Evolutionary conservation across 2,329 filamentous ascomycete genomes (phyloP).

Genomic region (Xylariales sp.): DNA sequence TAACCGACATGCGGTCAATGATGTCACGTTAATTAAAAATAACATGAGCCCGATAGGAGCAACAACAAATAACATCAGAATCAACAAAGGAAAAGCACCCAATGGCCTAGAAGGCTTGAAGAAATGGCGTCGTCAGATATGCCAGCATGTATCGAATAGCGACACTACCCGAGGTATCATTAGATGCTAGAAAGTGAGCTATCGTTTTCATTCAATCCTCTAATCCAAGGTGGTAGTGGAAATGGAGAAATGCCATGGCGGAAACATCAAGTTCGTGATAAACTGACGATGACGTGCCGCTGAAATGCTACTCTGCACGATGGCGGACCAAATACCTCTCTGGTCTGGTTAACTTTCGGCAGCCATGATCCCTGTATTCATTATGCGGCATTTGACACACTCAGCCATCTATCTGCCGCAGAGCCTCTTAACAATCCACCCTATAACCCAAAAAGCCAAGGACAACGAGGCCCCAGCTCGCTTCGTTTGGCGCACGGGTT

Average conservation of each 20-base stretch:
- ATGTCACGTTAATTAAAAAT: not conserved
- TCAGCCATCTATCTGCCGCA: constrained; percentile 13
- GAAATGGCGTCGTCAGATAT: not conserved
- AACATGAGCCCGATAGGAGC: not conserved
- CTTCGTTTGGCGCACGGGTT: not conserved
- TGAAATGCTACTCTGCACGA: constrained; percentile 17
- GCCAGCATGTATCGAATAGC: not conserved
- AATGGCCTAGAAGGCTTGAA: not conserved
- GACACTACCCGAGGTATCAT: constrained; percentile 8
- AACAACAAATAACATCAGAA: constrained; percentile 2
- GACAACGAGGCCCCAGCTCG: not conserved
- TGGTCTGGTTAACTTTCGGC: not conserved
- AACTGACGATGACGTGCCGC: not conserved
- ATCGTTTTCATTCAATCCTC: constrained; percentile 1
- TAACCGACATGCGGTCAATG: constrained; percentile 5
- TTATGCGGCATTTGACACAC: constrained; percentile 25
- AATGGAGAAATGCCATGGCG: constrained; percentile 1
- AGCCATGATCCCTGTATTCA: constrained; percentile 28
- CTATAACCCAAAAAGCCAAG: constrained; percentile 10
- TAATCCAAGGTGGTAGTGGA: not conserved
- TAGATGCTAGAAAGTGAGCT: constrained; percentile 1
- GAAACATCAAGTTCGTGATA: constrained; percentile 1
- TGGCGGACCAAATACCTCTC: not conserved
- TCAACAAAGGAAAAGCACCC: not conserved
- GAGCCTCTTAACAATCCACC: constrained; percentile 26